A percentile compares a stretch with the other conserved stretches of the same genome.
These are phyloP conservation scores for Elaeis guineensis DNA, from an alignment of 176 grass and related monocot genomes.

Conservation along the genomic window DNA sequence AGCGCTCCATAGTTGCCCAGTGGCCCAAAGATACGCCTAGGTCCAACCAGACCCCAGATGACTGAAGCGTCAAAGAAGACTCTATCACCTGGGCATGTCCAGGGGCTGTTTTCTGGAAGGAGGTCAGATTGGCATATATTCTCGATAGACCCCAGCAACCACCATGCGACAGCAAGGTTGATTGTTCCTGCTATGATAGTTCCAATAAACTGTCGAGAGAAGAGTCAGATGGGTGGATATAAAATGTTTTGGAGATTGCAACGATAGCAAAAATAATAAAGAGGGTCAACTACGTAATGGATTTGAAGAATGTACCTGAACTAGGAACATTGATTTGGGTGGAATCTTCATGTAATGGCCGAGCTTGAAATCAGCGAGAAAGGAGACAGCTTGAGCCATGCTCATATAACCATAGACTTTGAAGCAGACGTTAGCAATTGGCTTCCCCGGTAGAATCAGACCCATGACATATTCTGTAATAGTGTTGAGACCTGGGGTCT, in stretches of 20 bases:
- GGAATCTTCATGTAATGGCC: conserved; percentile 99
- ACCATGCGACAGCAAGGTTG: conserved; percentile 59
- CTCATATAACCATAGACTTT: conserved; percentile 96
- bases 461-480: conserved; percentile 86
- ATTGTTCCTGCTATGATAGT: conserved; percentile 65
- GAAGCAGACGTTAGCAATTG: conserved; percentile 81
- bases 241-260: too few relatives aligned
- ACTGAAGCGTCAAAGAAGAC: conserved; percentile 84
- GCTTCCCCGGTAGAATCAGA: conserved; percentile 64
- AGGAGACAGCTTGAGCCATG: conserved; percentile 69
- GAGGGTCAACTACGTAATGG: too few relatives aligned
- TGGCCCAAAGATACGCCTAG: conserved; percentile 42
- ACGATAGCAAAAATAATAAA: too few relatives aligned
- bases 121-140: conserved; percentile 38
- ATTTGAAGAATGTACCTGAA: conserved; percentile 43
- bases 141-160: conserved; percentile 53
- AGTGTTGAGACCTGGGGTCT: conserved; percentile 88
- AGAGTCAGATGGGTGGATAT: too few relatives aligned
- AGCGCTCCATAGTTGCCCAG: conserved; percentile 37
- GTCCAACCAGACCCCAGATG: conserved; percentile 77
- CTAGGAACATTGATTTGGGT: conserved; percentile 84
- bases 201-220: conserved; percentile 30
- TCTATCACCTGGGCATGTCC: conserved; percentile 57
- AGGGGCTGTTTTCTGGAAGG: conserved; percentile 53
- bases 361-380: conserved; percentile 88